A percentile compares a stretch with the other conserved stretches of the same genome.
Evolutionary conservation across 345 rosid species (phyloP).

Genomic region (Kandelia obovata): DNA sequence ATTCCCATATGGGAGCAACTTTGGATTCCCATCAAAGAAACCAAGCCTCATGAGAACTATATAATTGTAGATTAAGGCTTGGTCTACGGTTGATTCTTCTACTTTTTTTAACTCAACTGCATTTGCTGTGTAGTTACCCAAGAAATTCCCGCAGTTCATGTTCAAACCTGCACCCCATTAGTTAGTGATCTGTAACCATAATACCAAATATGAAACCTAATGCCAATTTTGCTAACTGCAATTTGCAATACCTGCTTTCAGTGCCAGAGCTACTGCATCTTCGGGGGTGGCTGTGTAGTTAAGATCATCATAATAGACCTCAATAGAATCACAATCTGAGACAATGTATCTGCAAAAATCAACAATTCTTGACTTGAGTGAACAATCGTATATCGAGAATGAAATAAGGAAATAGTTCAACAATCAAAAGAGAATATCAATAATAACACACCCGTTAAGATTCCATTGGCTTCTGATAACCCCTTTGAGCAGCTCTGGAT

Average conservation of each 20-base stretch:
- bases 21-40: constrained; percentile 51
- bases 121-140: constrained; percentile 38
- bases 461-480: constrained; percentile 33
- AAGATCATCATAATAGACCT: constrained; percentile 7
- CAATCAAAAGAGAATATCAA: not conserved
- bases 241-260: constrained; percentile 38
- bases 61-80: constrained; percentile 38
- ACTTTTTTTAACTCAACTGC: constrained; percentile 31
- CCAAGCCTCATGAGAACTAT: constrained; percentile 51
- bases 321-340: constrained; percentile 21
- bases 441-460: constrained; percentile 20
- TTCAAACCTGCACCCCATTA: constrained; percentile 34
- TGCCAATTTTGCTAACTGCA: not conserved
- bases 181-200: not conserved
- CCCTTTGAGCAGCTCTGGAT: constrained; percentile 56
- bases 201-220: not conserved
- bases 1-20: constrained; percentile 32
- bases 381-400: no score
- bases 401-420: no score
- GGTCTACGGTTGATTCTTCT: constrained; percentile 39
- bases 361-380: not conserved
- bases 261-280: constrained; percentile 30
- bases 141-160: constrained; percentile 46
- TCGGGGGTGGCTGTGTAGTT: constrained; percentile 21
- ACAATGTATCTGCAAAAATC: constrained; percentile 16